Evolutionary conservation across 495 filamentous ascomycete species (phyloP).

Genomic region (Bacidia rubella): DNA sequence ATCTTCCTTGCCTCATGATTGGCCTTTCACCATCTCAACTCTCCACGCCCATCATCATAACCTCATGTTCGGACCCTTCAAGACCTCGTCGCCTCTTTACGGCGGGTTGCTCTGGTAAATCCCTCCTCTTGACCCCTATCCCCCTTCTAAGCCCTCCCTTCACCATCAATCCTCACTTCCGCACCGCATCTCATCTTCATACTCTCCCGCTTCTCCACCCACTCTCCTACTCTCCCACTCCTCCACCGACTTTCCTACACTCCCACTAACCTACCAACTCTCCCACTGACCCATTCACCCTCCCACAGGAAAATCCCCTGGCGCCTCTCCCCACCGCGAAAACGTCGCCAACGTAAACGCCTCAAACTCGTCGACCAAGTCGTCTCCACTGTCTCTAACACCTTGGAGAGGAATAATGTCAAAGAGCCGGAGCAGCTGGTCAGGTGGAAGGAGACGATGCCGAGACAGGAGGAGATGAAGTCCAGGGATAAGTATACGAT

Average conservation of each 20-base stretch:
- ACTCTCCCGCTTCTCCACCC: too few species aligned
- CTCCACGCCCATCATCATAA: background rate
- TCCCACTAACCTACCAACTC: conserved; percentile 2
- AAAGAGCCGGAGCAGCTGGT: conserved; percentile 58
- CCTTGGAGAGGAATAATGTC: conserved; percentile 53
- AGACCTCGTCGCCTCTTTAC: conserved; percentile 57
- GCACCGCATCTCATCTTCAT: too few species aligned
- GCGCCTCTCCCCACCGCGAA: conserved; percentile 83
- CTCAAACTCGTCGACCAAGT: conserved; percentile 75
- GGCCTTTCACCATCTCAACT: background rate
- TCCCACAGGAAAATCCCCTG: conserved; percentile 84
- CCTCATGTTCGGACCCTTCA: conserved; percentile 68
- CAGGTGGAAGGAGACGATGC: conserved; percentile 90
- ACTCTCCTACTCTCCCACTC: conserved; percentile 3
- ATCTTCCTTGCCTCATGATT: too few species aligned
- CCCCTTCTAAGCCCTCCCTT: background rate
- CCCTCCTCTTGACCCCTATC: background rate
- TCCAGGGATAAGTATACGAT: conserved; percentile 95
- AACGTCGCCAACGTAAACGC: conserved; percentile 75
- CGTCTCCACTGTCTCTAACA: conserved; percentile 59
- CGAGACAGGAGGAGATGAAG: conserved; percentile 88
- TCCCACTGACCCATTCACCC: background rate
- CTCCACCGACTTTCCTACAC: conserved; percentile 1
- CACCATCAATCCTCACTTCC: too few species aligned
- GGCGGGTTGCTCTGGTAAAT: conserved; percentile 73